phyloP scores from a whole-genome alignment of 331 rosid species.

The Malus hybrid region DNA sequence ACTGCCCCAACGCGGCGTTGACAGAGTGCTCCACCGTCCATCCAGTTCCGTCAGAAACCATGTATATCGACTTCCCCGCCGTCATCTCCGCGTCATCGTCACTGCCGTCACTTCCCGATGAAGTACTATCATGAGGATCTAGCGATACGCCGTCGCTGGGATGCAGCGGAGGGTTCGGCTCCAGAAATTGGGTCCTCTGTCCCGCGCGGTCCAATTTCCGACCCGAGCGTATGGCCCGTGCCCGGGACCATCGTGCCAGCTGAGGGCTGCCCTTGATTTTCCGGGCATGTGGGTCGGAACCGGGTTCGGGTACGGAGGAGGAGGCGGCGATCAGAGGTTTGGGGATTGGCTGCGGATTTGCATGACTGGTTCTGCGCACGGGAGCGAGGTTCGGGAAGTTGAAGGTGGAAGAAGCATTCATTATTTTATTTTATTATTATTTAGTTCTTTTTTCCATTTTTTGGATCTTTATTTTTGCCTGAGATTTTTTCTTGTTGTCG shows the following conservation, averaged over 20 bases:
- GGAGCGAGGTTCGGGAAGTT: conserved; percentile 19
- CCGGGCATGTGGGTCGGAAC: conserved; percentile 26
- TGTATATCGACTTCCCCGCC: conserved; percentile 55
- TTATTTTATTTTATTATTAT: not conserved
- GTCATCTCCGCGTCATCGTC: conserved; percentile 24
- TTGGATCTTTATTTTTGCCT: not conserved
- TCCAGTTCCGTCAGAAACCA: conserved; percentile 92
- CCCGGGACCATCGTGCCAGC: conserved; percentile 87
- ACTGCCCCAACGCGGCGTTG: conserved; percentile 88
- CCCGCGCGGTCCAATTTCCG: conserved; percentile 56
- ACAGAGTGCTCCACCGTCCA: conserved; percentile 96
- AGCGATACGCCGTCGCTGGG: conserved; percentile 5
- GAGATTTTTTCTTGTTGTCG: not conserved
- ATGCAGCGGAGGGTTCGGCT: conserved; percentile 11
- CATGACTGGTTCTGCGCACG: not conserved
- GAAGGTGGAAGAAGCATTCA: conserved; percentile 20
- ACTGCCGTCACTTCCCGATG: not conserved
- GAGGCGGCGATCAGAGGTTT: conserved; percentile 8
- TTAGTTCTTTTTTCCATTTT: not conserved
- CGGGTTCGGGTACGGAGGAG: conserved; percentile 20
- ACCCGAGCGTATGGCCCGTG: conserved; percentile 75
- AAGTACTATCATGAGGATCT: not conserved
- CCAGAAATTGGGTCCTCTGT: conserved; percentile 23
- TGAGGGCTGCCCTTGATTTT: conserved; percentile 61
- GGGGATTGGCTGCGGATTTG: not conserved